Conservation (phyloP, 2,329 filamentous ascomycete species). For the Microsporum ferrugineum region DNA sequence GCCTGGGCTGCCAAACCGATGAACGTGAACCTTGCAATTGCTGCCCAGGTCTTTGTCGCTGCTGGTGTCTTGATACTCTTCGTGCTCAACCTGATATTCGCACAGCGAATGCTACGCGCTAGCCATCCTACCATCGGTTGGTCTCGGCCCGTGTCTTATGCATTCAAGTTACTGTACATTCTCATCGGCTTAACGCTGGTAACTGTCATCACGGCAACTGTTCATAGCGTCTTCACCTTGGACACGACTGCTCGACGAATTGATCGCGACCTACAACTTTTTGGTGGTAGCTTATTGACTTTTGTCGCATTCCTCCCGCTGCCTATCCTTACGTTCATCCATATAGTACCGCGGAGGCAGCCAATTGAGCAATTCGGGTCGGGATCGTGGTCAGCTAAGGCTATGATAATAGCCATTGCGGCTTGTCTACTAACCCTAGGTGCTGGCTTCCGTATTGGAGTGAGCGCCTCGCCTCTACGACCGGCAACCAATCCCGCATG, state of each 20-base stretch:
- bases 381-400: slow-evolving; percentile 56
- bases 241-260: slow-evolving; percentile 38
- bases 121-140: slow-evolving; percentile 62
- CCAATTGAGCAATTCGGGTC: slow-evolving; percentile 51
- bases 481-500: slow-evolving; percentile 48
- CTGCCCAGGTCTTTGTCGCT: slow-evolving; percentile 57
- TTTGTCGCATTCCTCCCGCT: slow-evolving; percentile 57
- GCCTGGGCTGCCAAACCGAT: slow-evolving; percentile 41
- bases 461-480: slow-evolving; percentile 42
- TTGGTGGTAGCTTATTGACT: slow-evolving; percentile 51
- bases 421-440: slow-evolving; percentile 53
- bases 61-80: slow-evolving; percentile 66
- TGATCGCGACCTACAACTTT: slow-evolving; percentile 54
- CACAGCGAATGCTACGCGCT: slow-evolving; percentile 63
- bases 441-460: slow-evolving; percentile 56
- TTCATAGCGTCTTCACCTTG: slow-evolving; percentile 58
- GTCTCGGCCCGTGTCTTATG: slow-evolving; percentile 41
- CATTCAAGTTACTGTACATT: slow-evolving; percentile 49
- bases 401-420: slow-evolving; percentile 51
- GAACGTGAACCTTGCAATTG: slow-evolving; percentile 42
- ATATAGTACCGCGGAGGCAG: slow-evolving; percentile 37
- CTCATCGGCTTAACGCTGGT: slow-evolving; percentile 49
- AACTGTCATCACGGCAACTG: slow-evolving; percentile 53
- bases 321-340: slow-evolving; percentile 40
- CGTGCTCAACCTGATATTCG: slow-evolving; percentile 65